phyloP scores from a whole-genome alignment of 768 basidiomycete species.

The Leucocoprinus leucothites region DNA sequence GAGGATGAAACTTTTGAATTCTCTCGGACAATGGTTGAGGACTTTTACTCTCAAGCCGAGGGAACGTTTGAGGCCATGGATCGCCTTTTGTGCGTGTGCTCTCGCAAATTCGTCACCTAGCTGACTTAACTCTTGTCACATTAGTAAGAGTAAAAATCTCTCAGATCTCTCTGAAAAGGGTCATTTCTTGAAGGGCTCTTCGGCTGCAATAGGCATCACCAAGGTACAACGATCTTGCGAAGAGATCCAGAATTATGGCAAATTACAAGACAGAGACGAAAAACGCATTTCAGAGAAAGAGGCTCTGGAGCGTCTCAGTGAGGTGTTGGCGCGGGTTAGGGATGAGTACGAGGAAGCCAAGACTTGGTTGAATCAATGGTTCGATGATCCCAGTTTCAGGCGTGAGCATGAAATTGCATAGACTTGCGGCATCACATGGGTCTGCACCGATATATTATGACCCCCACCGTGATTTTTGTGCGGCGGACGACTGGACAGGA shows the following conservation, averaged over 20 bases:
- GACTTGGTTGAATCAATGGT: slow-evolving; percentile 47
- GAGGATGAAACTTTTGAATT: slow-evolving; percentile 78
- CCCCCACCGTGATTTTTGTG: slow-evolving; percentile 9
- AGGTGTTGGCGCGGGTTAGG: slow-evolving; percentile 56
- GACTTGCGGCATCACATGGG: no score
- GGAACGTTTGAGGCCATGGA: slow-evolving; percentile 80
- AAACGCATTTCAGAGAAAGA: slow-evolving; percentile 41
- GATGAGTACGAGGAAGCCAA: slow-evolving; percentile 69
- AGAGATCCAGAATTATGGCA: slow-evolving; percentile 86
- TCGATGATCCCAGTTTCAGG: no score
- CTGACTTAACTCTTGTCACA: slow-evolving; percentile 14
- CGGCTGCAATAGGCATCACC: slow-evolving; percentile 84
- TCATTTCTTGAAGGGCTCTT: slow-evolving; percentile 97
- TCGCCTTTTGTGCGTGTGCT: slow-evolving; percentile 62
- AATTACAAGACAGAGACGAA: slow-evolving; percentile 49
- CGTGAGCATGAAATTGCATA: not conserved
- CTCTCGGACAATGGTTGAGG: slow-evolving; percentile 71
- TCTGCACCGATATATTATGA: slow-evolving; percentile 11
- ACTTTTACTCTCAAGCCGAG: slow-evolving; percentile 79
- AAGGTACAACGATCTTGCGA: slow-evolving; percentile 86
- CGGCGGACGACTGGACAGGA: slow-evolving; percentile 15
- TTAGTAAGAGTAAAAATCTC: slow-evolving; percentile 59
- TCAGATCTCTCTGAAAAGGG: slow-evolving; percentile 68
- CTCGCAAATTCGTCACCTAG: slow-evolving; percentile 5
- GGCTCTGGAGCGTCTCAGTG: slow-evolving; percentile 56